phyloP scores from a whole-genome alignment of 1,139 yeast genomes.

The Saccharomyces hybrid region DNA sequence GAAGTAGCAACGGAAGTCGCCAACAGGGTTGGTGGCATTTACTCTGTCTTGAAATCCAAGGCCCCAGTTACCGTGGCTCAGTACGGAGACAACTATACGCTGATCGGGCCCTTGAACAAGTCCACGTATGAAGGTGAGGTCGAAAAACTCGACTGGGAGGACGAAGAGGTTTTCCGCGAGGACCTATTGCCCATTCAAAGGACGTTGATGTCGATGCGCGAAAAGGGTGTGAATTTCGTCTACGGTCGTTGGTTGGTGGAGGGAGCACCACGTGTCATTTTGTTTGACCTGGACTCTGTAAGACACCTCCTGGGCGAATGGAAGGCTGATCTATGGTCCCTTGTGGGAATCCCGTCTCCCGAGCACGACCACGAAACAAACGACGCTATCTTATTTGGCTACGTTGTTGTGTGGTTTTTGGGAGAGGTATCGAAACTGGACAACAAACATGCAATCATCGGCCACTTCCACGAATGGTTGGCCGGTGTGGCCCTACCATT shows the following conservation, averaged over 20 bases:
- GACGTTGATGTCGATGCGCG: conserved; percentile 51
- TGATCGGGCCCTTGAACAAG: conserved; percentile 80
- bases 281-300: conserved; percentile 81
- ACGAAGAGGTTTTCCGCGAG: conserved; percentile 45
- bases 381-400: conserved; percentile 88
- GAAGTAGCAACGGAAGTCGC: conserved; percentile 98
- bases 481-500: conserved; percentile 94
- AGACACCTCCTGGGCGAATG: conserved; percentile 66
- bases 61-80: conserved; percentile 96
- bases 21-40: conserved; percentile 94
- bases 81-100: conserved; percentile 77
- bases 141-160: conserved; percentile 66
- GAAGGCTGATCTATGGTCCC: conserved; percentile 89
- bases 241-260: conserved; percentile 97
- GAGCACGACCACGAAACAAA: conserved; percentile 81
- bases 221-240: conserved; percentile 74
- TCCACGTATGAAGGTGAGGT: conserved; percentile 86
- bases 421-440: conserved; percentile 86
- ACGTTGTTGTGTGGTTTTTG: conserved; percentile 91
- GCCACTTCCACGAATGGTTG: conserved; percentile 97
- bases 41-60: conserved; percentile 90
- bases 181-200: conserved; percentile 24
- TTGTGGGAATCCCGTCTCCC: conserved; percentile 90
- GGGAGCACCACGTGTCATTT: conserved; percentile 88
- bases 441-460: conserved; percentile 76